phyloP scores from a whole-genome alignment of 352 stramenopile genomes.

The Phytophthora tubulina region DNA sequence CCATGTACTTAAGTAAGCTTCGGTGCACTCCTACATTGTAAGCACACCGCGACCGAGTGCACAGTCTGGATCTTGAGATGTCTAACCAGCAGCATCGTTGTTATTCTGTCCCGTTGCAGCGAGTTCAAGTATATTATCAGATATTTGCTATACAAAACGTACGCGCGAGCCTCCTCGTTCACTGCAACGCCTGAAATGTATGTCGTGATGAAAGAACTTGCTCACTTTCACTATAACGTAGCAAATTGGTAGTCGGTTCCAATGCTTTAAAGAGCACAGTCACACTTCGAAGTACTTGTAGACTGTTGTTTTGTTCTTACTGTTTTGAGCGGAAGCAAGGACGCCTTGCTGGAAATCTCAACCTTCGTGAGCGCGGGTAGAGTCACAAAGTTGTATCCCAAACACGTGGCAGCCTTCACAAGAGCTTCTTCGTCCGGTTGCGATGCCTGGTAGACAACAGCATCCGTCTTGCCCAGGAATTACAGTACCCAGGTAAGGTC shows the following conservation, averaged over 20 bases:
- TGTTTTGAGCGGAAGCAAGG: slow-evolving; percentile 26
- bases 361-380: slow-evolving; percentile 60
- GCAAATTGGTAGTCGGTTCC: slow-evolving; percentile 22
- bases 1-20: slow-evolving; percentile 46
- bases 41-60: slow-evolving; percentile 71
- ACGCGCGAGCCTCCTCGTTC: slow-evolving; percentile 50
- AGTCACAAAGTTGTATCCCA: slow-evolving; percentile 69
- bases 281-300: background rate
- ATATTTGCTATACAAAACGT: slow-evolving; percentile 82
- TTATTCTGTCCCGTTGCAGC: slow-evolving; percentile 21
- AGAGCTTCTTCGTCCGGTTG: slow-evolving; percentile 78
- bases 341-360: slow-evolving; percentile 54
- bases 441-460: slow-evolving; percentile 55
- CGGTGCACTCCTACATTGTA: slow-evolving; percentile 62
- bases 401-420: slow-evolving; percentile 65
- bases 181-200: slow-evolving; percentile 97
- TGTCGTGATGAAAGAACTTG: slow-evolving; percentile 95
- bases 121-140: slow-evolving; percentile 84
- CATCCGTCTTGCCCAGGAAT: slow-evolving; percentile 64
- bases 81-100: slow-evolving; percentile 32
- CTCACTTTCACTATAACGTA: slow-evolving; percentile 84
- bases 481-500: slow-evolving; percentile 40
- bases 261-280: background rate
- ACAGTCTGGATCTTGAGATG: slow-evolving; percentile 80
- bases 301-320: slow-evolving; percentile 18